Evolutionary conservation across 768 basidiomycete species (phyloP), one percentile per base, ranked within the genome.

Genomic region (Lanmaoa rubissima): DNA sequence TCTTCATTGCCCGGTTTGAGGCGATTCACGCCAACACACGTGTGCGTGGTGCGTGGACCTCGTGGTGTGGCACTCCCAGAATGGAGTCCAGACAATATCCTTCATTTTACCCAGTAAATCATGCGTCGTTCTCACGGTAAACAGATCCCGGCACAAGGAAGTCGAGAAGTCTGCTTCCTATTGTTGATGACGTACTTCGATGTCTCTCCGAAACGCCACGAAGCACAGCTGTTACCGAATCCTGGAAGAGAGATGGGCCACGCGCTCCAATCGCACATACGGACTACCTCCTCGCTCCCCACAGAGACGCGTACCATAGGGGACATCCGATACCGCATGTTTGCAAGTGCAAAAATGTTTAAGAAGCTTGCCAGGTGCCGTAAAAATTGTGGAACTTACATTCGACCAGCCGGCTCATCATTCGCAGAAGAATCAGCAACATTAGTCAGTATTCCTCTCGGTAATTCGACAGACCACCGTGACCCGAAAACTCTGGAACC

Each of bases 131-230:
- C 62, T 43, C 66, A 61, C 62, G 56, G 17, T 32, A 43, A 19
- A 54, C 45, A 43, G 41, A 52, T 48, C 51, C 55, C 54, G 61
- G 66, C 58, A 51, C 54, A 55, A 60, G 54, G 65, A 68, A 63
- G 54, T 41, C 51, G 42, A 50, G 57, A 66, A 69, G 67, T 26
- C 44, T 7, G 21, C 31, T 35, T 42, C 42, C 19, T 66, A 69
- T 67, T 67, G 53, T 66, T 52, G 38, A 60, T 59, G 44, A 40
- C 41, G 40, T 48, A 26, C 51, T 65, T 61, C 40, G 31, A 35
- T 41, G 39, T 35, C 38, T 35, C 49, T 44, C 44, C 57, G 54
- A 53, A 51, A 55, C 62, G 65, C 65, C 65, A 67, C 65, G 66
- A 69, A 69, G 65, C 49, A 54, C 56, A 36, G 58, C 64, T 51